Evolutionary conservation across 2,329 filamentous ascomycete genomes (phyloP).

Genomic region (Geosmithia flava): DNA sequence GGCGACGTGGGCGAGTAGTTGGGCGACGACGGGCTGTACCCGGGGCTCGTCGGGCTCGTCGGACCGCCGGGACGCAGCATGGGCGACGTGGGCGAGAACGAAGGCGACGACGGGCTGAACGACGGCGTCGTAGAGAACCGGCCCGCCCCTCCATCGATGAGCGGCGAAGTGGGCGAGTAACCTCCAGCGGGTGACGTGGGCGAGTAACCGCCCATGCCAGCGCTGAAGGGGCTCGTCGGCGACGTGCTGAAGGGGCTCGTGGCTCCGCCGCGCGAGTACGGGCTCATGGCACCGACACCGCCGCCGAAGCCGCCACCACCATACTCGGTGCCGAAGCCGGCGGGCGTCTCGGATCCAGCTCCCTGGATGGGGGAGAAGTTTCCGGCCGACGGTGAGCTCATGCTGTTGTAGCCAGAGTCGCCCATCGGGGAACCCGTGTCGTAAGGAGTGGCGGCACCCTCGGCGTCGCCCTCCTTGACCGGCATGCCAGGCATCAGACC

Average conservation of each 20-base stretch:
- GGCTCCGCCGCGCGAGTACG: constrained; percentile 47
- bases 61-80: constrained; percentile 33
- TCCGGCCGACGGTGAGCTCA: constrained; percentile 47
- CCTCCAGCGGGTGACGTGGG: constrained; percentile 22
- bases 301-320: constrained; percentile 34
- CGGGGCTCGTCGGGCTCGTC: constrained; percentile 39
- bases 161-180: constrained; percentile 68
- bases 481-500: constrained; percentile 71
- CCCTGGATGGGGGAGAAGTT: constrained; percentile 70
- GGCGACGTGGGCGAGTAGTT: constrained; percentile 53
- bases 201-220: constrained; percentile 47
- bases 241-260: constrained; percentile 70
- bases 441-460: constrained; percentile 88
- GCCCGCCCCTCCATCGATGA: constrained; percentile 38
- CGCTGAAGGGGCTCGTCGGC: constrained; percentile 49
- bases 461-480: constrained; percentile 60
- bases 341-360: constrained; percentile 58
- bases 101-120: constrained; percentile 51
- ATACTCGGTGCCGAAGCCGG: constrained; percentile 53
- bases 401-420: constrained; percentile 54
- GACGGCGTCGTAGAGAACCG: constrained; percentile 44
- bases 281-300: constrained; percentile 42
- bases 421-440: constrained; percentile 73
- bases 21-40: constrained; percentile 54
- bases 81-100: constrained; percentile 51